Percentiles rank a stretch among this genome's conserved stretches.
These are phyloP conservation scores for Rehmannia glutinosa DNA, from an alignment of 257 asterid genomes.

Conservation along the genomic window DNA sequence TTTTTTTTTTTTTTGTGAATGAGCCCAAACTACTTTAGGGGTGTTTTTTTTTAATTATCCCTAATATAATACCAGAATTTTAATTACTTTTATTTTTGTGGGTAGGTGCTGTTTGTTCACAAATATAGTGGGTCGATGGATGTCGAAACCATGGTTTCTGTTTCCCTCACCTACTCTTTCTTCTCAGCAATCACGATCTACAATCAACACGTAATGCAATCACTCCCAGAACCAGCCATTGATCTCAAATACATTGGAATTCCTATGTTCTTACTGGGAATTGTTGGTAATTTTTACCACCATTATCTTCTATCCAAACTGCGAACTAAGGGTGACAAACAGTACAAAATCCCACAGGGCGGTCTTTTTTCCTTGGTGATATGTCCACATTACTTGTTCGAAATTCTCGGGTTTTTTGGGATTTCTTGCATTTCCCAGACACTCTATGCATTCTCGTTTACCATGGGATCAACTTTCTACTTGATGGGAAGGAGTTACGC, in stretches of 20 bases:
- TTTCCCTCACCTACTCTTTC: not conserved
- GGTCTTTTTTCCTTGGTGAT: not conserved
- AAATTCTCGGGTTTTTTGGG: not conserved
- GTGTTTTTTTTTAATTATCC: too few species aligned
- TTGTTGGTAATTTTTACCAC: not conserved
- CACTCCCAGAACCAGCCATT: not conserved
- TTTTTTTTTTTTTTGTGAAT: too few species aligned
- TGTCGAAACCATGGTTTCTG: not conserved
- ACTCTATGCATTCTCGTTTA: not conserved
- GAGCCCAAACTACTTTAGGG: too few species aligned
- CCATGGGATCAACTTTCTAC: not conserved
- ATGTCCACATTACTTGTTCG: not conserved
- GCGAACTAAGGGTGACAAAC: not conserved
- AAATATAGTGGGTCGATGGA: slow-evolving; percentile 2
- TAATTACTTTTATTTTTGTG: not conserved
- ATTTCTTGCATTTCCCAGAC: not conserved
- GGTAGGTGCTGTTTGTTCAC: not conserved
- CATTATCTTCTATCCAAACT: not conserved
- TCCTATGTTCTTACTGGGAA: not conserved
- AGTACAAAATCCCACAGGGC: not conserved
- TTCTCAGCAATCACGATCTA: not conserved
- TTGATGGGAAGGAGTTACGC: slow-evolving; percentile 1
- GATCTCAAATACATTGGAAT: not conserved
- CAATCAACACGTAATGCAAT: not conserved
- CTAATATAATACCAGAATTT: too few species aligned